Base-by-base conservation (phyloP, 176 grass and related monocot genomes). In the Oryza longistaminata region DNA sequence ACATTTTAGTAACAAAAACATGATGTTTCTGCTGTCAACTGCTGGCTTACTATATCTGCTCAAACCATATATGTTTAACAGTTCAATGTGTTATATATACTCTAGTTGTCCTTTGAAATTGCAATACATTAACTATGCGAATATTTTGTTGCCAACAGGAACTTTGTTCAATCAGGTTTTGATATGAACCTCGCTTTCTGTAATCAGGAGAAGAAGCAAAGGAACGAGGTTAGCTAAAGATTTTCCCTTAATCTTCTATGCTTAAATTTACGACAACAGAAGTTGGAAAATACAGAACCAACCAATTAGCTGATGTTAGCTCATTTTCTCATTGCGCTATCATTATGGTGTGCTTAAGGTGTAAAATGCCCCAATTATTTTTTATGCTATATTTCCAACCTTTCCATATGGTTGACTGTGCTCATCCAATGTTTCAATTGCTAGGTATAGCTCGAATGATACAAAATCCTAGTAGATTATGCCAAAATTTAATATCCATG, bases 141-240 rank as follows among this genome's bases (percentile, higher is more conserved):
- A 74, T 84, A 87, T 73, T 81, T 78, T 73, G 73, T 86, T 86
- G 64, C 25, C 72, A 77, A 44, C 92, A 99, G 97, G 97, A 96
- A 85, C 49, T 80, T 91, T 92, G 85, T 92, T 78, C 93, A 92
- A 85, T 82, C 91, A 83, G 97, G 93, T 80, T 99, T 96, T 85
- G 97, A 99, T 87, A 92, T 86, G 90, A 96, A 88, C 21, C 69
- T 92, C 79, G 93, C 97, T 74, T 92, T 92, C 46, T 96, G 91
- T 81, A 94, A 95, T 78, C 90, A 99, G 71, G 96, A 96, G 71
- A 98, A 95, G 90, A 94, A 99, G 87, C 97, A 99, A 71, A 88
- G 82, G 73, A 92, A 76, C 44, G 93, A 96, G 97, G 97, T 94
- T 88, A 80, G 91, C 85, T 53, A 53, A 37, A 27, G 75, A 19